phyloP scores from a whole-genome alignment of 345 rosid genomes.

The Salix caprea region DNA sequence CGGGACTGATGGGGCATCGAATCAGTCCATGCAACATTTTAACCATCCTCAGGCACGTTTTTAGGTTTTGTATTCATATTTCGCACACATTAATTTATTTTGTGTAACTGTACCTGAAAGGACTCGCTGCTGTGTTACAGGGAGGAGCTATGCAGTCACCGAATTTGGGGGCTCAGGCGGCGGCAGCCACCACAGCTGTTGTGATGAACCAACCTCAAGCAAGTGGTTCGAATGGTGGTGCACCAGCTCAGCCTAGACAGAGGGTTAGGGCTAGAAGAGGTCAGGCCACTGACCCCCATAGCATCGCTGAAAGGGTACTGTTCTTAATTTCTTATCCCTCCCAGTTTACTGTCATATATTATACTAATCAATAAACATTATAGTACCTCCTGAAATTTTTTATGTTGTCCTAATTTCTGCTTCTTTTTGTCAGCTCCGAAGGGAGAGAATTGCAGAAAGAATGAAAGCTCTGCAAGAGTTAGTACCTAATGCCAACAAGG shows the following conservation, averaged over 20 bases:
- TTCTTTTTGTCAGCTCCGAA: conserved; percentile 52
- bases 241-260: conserved; percentile 65
- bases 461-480: conserved; percentile 98
- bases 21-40: conserved; percentile 43
- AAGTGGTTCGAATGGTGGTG: conserved; percentile 50
- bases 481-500: conserved; percentile 98
- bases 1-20: conserved; percentile 30
- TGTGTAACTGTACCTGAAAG: neutral
- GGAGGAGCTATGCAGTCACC: conserved; percentile 32
- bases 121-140: neutral
- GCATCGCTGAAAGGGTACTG: conserved; percentile 86
- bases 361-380: too few relatives aligned
- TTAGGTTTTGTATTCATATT: neutral
- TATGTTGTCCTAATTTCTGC: neutral
- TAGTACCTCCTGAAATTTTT: too few relatives aligned
- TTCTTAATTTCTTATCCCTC: neutral
- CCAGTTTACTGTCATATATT: neutral
- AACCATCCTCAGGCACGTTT: conserved; percentile 47
- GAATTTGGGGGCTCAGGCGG: conserved; percentile 28
- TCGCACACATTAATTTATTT: neutral
- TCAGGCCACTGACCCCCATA: conserved; percentile 98
- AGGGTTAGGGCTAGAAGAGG: conserved; percentile 94
- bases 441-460: conserved; percentile 96
- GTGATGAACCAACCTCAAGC: conserved; percentile 40
- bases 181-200: conserved; percentile 25